phyloP scores from a whole-genome alignment of 2,329 filamentous ascomycete species.

The Bipolaris cookei region DNA sequence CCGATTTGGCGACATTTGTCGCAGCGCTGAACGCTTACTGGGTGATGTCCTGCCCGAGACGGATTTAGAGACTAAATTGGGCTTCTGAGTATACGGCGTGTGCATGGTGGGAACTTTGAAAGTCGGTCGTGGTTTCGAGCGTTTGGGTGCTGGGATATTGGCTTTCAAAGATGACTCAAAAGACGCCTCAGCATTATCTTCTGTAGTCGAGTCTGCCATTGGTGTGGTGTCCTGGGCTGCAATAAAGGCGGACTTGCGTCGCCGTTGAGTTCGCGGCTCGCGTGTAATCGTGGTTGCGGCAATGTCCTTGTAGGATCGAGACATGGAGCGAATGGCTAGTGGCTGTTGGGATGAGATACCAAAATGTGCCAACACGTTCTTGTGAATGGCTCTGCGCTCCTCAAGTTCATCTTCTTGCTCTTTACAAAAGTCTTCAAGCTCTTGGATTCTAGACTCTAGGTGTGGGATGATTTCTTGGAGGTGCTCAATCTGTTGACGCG shows the following conservation, averaged over 20 bases:
- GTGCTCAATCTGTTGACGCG: conserved; percentile 21
- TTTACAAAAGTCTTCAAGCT: conserved; percentile 34
- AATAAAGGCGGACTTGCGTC: conserved; percentile 30
- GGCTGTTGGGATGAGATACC: conserved; percentile 24
- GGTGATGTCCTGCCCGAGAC: conserved; percentile 26
- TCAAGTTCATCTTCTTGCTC: conserved; percentile 42
- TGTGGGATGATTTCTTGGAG: conserved; percentile 25
- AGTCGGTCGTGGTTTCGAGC: conserved; percentile 44
- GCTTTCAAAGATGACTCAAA: conserved; percentile 29
- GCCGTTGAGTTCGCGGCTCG: conserved; percentile 27
- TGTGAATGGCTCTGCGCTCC: conserved; percentile 33
- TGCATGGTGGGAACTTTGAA: conserved; percentile 41
- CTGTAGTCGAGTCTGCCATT: conserved; percentile 23
- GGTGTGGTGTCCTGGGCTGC: conserved; percentile 14
- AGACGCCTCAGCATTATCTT: conserved; percentile 29
- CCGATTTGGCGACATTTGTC: conserved; percentile 45
- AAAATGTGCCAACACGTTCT: conserved; percentile 36
- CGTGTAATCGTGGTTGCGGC: conserved; percentile 17
- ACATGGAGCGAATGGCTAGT: conserved; percentile 14
- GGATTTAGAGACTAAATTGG: conserved; percentile 16
- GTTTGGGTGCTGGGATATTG: conserved; percentile 51
- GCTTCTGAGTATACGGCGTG: conserved; percentile 35
- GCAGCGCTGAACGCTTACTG: conserved; percentile 37
- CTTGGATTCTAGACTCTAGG: conserved; percentile 30
- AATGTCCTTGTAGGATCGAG: conserved; percentile 21